phyloP scores from a whole-genome alignment of 2,329 filamentous ascomycete genomes.

The Ustulina deusta region DNA sequence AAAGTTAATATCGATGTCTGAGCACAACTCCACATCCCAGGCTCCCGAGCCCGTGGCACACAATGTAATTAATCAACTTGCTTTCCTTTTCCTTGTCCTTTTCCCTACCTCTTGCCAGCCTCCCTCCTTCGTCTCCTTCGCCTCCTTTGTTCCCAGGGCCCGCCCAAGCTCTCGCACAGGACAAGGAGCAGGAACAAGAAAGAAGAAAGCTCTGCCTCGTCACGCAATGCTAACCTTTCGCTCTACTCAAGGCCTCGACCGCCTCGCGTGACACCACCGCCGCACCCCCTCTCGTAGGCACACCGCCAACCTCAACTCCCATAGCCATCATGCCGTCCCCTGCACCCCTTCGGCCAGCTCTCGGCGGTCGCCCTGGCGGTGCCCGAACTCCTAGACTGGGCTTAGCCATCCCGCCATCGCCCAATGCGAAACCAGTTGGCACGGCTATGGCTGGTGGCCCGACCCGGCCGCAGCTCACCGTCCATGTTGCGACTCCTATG shows the following conservation, averaged over 20 bases:
- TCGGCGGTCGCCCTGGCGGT: constrained; percentile 74
- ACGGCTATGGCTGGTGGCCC: constrained; percentile 59
- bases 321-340: constrained; percentile 77
- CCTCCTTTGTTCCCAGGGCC: constrained; percentile 8
- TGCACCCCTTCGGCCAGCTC: constrained; percentile 84
- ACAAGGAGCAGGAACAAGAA: not conserved
- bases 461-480: constrained; percentile 73
- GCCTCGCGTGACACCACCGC: constrained; percentile 44
- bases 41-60: constrained; percentile 46
- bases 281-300: constrained; percentile 42
- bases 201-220: constrained; percentile 31
- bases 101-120: constrained; percentile 15
- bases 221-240: constrained; percentile 47
- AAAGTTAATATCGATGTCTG: constrained; percentile 45
- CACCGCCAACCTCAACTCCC: constrained; percentile 49
- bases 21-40: constrained; percentile 46
- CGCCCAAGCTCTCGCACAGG: not conserved
- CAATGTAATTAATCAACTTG: constrained; percentile 46
- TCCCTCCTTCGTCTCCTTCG: constrained; percentile 6
- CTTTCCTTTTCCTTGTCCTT: constrained; percentile 13
- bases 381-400: constrained; percentile 81
- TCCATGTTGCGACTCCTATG: constrained; percentile 90
- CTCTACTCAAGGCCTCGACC: constrained; percentile 45
- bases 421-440: constrained; percentile 81
- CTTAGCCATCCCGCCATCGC: constrained; percentile 89